A percentile compares a stretch with the other conserved stretches of the same genome.
These are phyloP conservation scores for Chloromonas sp. DNA, from an alignment of 163 green algal genomes.

Conservation along the genomic window DNA sequence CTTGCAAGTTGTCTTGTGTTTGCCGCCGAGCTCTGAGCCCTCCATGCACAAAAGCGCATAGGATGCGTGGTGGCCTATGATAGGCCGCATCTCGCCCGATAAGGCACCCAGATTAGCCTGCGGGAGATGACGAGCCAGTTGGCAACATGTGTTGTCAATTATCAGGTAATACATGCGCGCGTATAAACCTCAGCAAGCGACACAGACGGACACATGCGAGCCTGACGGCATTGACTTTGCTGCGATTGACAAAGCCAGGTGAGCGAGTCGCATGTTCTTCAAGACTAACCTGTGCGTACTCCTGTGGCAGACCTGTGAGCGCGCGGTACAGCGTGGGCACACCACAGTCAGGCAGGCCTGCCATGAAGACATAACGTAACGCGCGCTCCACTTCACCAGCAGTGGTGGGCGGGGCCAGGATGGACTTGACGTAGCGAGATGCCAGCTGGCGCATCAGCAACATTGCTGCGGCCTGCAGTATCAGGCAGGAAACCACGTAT, in stretches of 20 bases:
- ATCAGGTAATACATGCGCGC: too few species aligned
- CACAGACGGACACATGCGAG: too few species aligned
- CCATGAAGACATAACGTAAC: constrained; percentile 27
- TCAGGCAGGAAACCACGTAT: too few species aligned
- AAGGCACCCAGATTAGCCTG: constrained; percentile 6
- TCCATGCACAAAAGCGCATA: constrained; percentile 8
- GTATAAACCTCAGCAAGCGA: too few species aligned
- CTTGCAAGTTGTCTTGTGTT: neutral
- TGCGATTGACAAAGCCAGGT: too few species aligned
- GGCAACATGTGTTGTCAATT: too few species aligned
- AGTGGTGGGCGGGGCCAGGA: constrained; percentile 1
- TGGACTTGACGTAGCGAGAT: constrained; percentile 17
- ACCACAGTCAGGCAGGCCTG: constrained; percentile 12
- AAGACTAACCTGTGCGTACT: constrained; percentile 4
- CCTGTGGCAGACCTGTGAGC: constrained; percentile 14
- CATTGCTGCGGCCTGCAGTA: constrained; percentile 19
- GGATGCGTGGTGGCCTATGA: constrained; percentile 4
- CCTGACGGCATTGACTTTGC: too few species aligned
- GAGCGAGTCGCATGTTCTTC: too few species aligned
- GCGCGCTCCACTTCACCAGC: neutral
- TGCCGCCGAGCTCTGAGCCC: neutral
- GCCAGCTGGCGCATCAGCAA: constrained; percentile 30
- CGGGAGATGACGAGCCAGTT: neutral
- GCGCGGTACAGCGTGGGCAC: constrained; percentile 14
- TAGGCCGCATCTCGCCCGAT: constrained; percentile 21